These are phyloP conservation scores for Agaricus sinodeliciosus DNA, from an alignment of 768 basidiomycete genomes.

Conservation along the genomic window DNA sequence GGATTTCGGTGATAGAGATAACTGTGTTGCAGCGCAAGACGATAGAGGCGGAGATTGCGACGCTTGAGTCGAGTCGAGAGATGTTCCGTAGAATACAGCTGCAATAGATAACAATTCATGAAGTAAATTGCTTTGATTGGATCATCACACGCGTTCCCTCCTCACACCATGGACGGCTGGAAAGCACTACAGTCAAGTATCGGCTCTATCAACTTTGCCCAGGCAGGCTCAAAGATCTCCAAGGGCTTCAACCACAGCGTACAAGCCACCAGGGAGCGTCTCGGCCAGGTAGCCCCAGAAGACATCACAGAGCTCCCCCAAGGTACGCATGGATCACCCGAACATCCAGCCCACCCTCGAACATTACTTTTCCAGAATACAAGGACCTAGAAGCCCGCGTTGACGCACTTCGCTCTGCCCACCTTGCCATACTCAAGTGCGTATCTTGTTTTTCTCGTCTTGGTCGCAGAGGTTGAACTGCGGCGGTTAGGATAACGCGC, in stretches of 20 bases:
- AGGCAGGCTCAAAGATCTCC: slow-evolving; percentile 67
- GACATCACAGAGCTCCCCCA: slow-evolving; percentile 94
- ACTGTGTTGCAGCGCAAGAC: slow-evolving; percentile 4
- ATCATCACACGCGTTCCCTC: slow-evolving; percentile 1
- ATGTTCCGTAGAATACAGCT: slow-evolving; percentile 10
- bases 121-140: background rate
- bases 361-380: slow-evolving; percentile 60
- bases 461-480: background rate
- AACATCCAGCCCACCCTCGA: background rate
- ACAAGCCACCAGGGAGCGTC: slow-evolving; percentile 80
- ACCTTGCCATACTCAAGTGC: slow-evolving; percentile 72
- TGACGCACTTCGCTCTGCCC: slow-evolving; percentile 81
- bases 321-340: slow-evolving; percentile 37
- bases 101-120: slow-evolving; percentile 11
- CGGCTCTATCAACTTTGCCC: slow-evolving; percentile 59
- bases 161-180: slow-evolving; percentile 53
- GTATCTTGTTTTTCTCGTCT: slow-evolving; percentile 15
- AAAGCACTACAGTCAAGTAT: slow-evolving; percentile 59
- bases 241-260: slow-evolving; percentile 80
- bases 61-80: slow-evolving; percentile 10
- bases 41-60: slow-evolving; percentile 12
- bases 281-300: slow-evolving; percentile 84
- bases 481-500: slow-evolving; percentile 61
- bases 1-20: background rate
- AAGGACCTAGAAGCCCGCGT: slow-evolving; percentile 93